Conservation (phyloP, 768 basidiomycete species). For the Suillus occidentalis region DNA sequence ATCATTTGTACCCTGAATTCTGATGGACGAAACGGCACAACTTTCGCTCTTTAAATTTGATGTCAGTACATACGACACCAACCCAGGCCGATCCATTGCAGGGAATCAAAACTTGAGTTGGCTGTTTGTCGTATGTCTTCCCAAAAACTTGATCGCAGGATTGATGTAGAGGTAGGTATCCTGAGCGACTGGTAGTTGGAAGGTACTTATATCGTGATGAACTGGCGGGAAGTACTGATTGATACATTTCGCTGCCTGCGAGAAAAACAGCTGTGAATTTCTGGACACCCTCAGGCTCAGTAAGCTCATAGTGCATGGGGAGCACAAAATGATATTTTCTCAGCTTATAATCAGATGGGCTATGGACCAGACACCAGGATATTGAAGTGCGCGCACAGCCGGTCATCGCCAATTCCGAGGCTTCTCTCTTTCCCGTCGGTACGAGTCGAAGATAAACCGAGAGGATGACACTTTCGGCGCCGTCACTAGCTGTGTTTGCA, state of each 20-base stretch:
- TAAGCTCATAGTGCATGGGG: not conserved
- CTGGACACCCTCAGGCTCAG: not conserved
- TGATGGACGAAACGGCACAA: conserved; percentile 67
- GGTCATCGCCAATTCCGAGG: too few relatives aligned
- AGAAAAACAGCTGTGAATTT: not conserved
- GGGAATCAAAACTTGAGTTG: conserved; percentile 58
- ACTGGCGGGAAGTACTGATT: not conserved
- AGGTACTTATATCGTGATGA: not conserved
- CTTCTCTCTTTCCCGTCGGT: not conserved
- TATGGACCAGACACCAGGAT: not conserved
- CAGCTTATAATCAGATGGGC: not conserved
- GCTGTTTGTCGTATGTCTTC: conserved; percentile 37
- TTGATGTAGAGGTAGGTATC: conserved; percentile 18
- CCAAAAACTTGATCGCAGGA: too few relatives aligned
- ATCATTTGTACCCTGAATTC: conserved; percentile 51
- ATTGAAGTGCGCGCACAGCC: not conserved
- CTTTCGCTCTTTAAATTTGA: conserved; percentile 23
- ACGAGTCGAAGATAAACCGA: not conserved
- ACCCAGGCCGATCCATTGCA: conserved; percentile 62
- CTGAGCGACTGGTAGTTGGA: not conserved
- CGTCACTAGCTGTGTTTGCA: not conserved
- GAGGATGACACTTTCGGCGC: too few relatives aligned
- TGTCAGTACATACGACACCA: not conserved
- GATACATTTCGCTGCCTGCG: not conserved
- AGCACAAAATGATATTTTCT: not conserved